Evolutionary conservation across 176 grass and related monocot genomes (phyloP), one percentile per base, ranked within the genome.

Genomic region (Carex pumila): DNA sequence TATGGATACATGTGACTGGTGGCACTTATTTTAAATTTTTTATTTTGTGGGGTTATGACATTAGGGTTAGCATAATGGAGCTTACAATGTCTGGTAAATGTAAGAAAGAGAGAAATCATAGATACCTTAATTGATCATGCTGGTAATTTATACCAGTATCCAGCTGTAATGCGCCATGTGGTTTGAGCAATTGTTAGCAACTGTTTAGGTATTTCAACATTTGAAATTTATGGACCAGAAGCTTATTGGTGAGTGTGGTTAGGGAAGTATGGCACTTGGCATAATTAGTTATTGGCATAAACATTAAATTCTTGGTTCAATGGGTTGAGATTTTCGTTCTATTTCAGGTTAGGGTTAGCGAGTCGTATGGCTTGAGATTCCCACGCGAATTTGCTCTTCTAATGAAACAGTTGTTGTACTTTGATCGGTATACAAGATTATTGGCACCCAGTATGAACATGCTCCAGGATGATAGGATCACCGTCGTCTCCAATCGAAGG

Each of bases 401-500:
- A 10, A 92, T 93, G 91, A 98, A 98, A 80, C 95, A 98, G 57
- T 87, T 98, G 25, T 84, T 98, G 83, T 98, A 98, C 79, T 98
- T 98, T 29, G 95, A 98, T 68, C 95, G 94, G 8, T 97, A 97
- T 47, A 98, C 95, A 10, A 88, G 95, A 79, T 67, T 98, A 79
- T 50, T 98, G 64, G 95, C 95, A 13, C 95, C 95, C 2, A 91
- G 81, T 79, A 95, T 98, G 95, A 98, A 93, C 89, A 98, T 98
- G 95, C 91, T 98, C 2, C 86, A 85, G 86, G 95, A 98, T 1
- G 87, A 98, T 39, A 90, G 92, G 77, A 91, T 98, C 67, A 94
- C 88, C 29, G 90, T 98, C 0, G 84, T 86, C 47, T 87, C 91
- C 57, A 90, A 91, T 85, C 86, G 88, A 21, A 90, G 86, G 82